Evolutionary conservation across 2,329 filamentous ascomycete species (phyloP).

Genomic region (Alternaria conjuncta): DNA sequence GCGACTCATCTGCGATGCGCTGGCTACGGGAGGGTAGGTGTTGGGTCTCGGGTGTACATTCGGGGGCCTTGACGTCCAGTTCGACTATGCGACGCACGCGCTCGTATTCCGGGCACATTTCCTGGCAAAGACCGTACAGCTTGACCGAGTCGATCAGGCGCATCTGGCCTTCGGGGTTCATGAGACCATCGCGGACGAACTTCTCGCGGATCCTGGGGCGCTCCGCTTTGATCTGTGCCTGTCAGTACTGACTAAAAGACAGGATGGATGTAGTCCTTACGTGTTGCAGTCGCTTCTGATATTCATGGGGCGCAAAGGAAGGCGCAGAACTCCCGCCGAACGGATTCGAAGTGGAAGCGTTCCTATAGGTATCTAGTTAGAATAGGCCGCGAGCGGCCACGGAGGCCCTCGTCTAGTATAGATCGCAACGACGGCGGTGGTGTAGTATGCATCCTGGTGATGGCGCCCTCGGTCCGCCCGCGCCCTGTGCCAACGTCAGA

Average conservation of each 20-base stretch:
- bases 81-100: conserved; percentile 66
- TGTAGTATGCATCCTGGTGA: conserved; percentile 12
- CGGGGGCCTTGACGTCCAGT: conserved; percentile 65
- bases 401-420: conserved; percentile 10
- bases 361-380: conserved; percentile 24
- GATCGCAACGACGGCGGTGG: background rate
- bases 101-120: conserved; percentile 71
- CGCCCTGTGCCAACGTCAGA: conserved; percentile 15
- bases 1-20: conserved; percentile 55
- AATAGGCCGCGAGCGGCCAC: conserved; percentile 29
- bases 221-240: conserved; percentile 50
- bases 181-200: conserved; percentile 34
- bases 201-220: conserved; percentile 48
- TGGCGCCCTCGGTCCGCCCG: conserved; percentile 13
- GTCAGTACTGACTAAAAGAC: conserved; percentile 14
- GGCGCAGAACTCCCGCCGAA: conserved; percentile 26
- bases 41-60: conserved; percentile 56
- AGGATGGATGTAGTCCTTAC: conserved; percentile 19
- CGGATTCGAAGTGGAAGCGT: conserved; percentile 4
- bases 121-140: conserved; percentile 65
- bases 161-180: conserved; percentile 64
- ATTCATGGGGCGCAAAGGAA: conserved; percentile 31
- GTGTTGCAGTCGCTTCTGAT: conserved; percentile 30
- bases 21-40: conserved; percentile 34
- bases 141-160: conserved; percentile 66